Evolutionary conservation across 2,329 filamentous ascomycete species (phyloP).

Genomic region (Fusarium sp.): DNA sequence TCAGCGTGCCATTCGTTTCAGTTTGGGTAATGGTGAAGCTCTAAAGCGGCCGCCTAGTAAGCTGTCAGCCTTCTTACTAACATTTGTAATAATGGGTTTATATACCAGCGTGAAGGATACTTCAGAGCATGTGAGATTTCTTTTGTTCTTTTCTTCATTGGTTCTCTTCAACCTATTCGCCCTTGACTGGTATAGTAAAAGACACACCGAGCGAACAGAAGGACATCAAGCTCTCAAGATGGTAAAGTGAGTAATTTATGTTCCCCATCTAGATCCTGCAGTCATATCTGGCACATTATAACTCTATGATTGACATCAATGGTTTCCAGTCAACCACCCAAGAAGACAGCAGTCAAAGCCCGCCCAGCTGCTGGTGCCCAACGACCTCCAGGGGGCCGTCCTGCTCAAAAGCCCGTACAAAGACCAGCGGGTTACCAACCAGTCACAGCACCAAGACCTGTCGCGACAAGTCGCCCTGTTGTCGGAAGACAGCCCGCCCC

Average conservation of each 20-base stretch:
- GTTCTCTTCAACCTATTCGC: accelerated
- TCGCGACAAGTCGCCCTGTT: not conserved
- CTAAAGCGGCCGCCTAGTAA: not conserved
- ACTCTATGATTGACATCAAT: not conserved
- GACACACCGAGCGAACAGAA: accelerated
- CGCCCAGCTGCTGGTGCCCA: not conserved
- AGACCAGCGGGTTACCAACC: conserved; percentile 6
- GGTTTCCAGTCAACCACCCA: not conserved
- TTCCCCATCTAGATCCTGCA: accelerated
- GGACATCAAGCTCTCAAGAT: not conserved
- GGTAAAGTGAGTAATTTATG: conserved; percentile 5
- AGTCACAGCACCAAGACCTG: conserved; percentile 14
- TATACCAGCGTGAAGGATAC: not conserved
- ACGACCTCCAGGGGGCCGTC: conserved; percentile 1
- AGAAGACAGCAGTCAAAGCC: conserved; percentile 1
- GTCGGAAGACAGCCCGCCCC: conserved; percentile 24
- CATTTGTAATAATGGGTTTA: not conserved
- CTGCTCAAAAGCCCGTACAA: conserved; percentile 3
- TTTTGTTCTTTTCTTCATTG: accelerated
- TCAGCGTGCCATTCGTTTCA: conserved; percentile 12
- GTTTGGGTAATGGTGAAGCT: not conserved
- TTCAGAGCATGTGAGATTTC: accelerated
- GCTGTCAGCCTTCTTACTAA: not conserved
- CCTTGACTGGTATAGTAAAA: accelerated
- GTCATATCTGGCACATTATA: not conserved